Base-by-base conservation (phyloP, 2,329 filamentous ascomycete genomes). In the Celoporthe dispersa region DNA sequence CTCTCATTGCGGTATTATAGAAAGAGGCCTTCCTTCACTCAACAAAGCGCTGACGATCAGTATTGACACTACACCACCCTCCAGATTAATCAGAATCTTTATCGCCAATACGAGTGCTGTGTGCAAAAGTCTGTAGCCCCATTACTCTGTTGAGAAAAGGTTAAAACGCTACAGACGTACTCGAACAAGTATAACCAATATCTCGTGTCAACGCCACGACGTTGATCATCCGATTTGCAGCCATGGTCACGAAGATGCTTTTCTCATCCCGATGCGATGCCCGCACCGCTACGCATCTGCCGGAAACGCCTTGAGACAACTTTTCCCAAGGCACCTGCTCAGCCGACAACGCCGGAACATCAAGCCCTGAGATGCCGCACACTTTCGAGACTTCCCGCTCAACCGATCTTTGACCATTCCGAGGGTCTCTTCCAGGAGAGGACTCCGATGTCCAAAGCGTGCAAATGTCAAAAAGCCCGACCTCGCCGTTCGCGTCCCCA, bases 351-450 rank as follows among this genome's bases (percentile, higher is more conserved):
- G 48, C 41, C 66, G 9, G 41, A 51, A 22, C 28, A 12, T 16
- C 55, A 35, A 7, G 41, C 41, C 22, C 31, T 37, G 31, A 48
- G 22, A 28, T 67, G 66, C 41, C 25, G 48, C 41, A 19, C 66
- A 53, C 66, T 67, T n/a, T 31, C 66, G 9, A 67, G 44, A 16
- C 66, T 67, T 1, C 66, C 66, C 14, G 44, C 66, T 8, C 66
- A 67, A 22, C 66, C 66, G 8, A 16, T 62, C 22, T 51, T 67
- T 44, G 57, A 9, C 41, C 22, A 37, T 35, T 62, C 51, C 16
- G n/a, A 51, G 2, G 51, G 22, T 39, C 5, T n/a, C 33, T 35
- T 37, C n/a, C 51, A 25, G 8, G 25, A 61, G 25, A 33, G 31
- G 12, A n/a, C 25, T 7, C 37, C 48, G 6, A 33, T 51, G 9